These are phyloP conservation scores for Prunus yedoensis DNA, from an alignment of 331 rosid genomes.

Conservation along the genomic window DNA sequence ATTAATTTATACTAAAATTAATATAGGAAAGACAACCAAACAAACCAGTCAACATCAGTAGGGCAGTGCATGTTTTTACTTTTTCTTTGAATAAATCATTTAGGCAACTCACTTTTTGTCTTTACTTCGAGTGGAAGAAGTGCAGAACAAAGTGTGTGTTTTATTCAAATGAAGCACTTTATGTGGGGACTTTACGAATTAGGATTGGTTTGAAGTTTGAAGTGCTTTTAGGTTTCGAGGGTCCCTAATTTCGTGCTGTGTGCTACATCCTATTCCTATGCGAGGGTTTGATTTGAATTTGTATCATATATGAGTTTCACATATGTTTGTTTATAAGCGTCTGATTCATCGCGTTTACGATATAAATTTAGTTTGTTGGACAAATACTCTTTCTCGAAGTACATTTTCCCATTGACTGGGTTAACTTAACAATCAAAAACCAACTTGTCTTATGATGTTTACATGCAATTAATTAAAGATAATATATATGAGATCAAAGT, in stretches of 20 bases:
- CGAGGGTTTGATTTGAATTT: too few relatives aligned
- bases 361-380: too few relatives aligned
- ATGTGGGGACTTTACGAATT: conserved; percentile 3
- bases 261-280: too few relatives aligned
- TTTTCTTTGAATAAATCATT: conserved; percentile 21
- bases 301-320: too few relatives aligned
- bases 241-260: neutral
- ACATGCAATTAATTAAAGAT: neutral
- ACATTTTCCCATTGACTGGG: too few relatives aligned
- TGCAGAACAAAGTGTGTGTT: conserved; percentile 16
- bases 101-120: conserved; percentile 2
- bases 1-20: neutral
- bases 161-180: conserved; percentile 2
- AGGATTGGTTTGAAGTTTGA: conserved; percentile 1
- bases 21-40: neutral
- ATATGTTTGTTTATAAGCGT: too few relatives aligned
- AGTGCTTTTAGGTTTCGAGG: neutral
- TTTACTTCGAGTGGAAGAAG: conserved; percentile 25
- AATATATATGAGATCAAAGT: neutral
- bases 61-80: neutral
- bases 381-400: too few relatives aligned
- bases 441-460: neutral
- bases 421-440: neutral
- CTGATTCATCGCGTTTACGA: too few relatives aligned
- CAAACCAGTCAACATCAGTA: neutral